Conservation (phyloP, 2,329 filamentous ascomycete species). For the Orbilia oligospora region DNA sequence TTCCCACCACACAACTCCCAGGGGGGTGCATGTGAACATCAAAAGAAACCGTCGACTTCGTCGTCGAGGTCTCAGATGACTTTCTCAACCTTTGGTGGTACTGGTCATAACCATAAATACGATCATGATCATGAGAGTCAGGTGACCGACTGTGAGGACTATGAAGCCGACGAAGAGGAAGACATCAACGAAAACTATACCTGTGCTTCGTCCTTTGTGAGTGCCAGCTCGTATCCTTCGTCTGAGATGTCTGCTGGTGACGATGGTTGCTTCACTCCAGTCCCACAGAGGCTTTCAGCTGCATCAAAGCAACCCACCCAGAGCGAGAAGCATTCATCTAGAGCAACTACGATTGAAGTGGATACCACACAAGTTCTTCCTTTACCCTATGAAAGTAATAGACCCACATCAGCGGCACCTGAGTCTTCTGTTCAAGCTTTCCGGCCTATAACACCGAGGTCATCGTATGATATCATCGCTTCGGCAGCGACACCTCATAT, state of each 20-base stretch:
- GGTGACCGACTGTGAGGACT: constrained; percentile 51
- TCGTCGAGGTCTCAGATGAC: constrained; percentile 50
- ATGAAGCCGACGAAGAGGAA: constrained; percentile 36
- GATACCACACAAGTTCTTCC: neutral
- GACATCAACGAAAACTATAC: constrained; percentile 22
- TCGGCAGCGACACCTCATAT: neutral
- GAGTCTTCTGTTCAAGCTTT: neutral
- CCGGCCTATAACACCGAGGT: neutral
- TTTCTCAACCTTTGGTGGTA: constrained; percentile 35
- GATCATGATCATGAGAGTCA: constrained; percentile 27
- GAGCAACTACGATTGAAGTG: neutral
- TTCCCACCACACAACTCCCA: constrained; percentile 32
- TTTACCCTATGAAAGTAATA: neutral
- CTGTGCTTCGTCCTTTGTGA: constrained; percentile 49
- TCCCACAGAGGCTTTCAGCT: constrained; percentile 17
- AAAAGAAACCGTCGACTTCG: constrained; percentile 47
- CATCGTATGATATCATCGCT: constrained; percentile 17
- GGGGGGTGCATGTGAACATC: constrained; percentile 11
- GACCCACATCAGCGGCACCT: neutral
- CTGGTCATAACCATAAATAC: neutral
- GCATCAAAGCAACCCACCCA: neutral
- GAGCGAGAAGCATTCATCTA: neutral
- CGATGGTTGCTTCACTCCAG: constrained; percentile 13
- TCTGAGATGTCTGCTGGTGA: constrained; percentile 16
- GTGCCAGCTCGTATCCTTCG: constrained; percentile 28